Base-by-base conservation (phyloP, 164 flowering plant species). In the Nelumbo lutea region DNA sequence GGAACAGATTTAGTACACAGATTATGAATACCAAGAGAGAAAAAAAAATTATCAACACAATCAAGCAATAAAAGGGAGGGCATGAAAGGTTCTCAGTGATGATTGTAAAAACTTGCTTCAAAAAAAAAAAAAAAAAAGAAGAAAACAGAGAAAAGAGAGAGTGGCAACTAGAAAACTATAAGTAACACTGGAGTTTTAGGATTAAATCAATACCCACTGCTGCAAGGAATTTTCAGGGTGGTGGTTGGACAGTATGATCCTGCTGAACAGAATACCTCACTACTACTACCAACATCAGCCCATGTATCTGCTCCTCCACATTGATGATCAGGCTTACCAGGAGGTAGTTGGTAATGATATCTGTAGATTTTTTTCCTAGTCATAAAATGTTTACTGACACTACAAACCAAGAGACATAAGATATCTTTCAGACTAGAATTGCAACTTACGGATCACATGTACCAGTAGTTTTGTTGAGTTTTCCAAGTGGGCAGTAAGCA, bases 231-330 rank as follows among this genome's bases (percentile, higher is more conserved):
- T 70, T 82, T 87, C 75, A 81, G 65, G 68, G 79, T 70, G 47
- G 91, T 86, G 48, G 87, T 76, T 41, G 98, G 99, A 75, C 99
- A 96, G 79, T 87, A 90, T 67, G 88, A 89, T 81, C 99, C 99
- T 64, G 88, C 88, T 59, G 95, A 76, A 83, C 99, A 96, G 83
- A 93, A 96, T 51, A 93, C 68, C 77, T 90, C 93, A 43, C 74
- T 61, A 69, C 84, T 84, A 64, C 86, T 84, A 64, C 57, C 60
- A 62, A 89, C 68, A 77, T 90, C 99, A 60, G 93, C 91, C 99
- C 99, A 96, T 15, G 72, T 53, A 82, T 96, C 95, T 43, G 97
- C 98, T 76, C 90, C 97, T 5, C 99, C 98, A 73, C 99, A 96
- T 4, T 86, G 84, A 76, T 91, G 95, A 76, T 86, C 86, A 64